Conservation (phyloP, 345 rosid genomes). For the Eucalyptus grandis region DNA sequence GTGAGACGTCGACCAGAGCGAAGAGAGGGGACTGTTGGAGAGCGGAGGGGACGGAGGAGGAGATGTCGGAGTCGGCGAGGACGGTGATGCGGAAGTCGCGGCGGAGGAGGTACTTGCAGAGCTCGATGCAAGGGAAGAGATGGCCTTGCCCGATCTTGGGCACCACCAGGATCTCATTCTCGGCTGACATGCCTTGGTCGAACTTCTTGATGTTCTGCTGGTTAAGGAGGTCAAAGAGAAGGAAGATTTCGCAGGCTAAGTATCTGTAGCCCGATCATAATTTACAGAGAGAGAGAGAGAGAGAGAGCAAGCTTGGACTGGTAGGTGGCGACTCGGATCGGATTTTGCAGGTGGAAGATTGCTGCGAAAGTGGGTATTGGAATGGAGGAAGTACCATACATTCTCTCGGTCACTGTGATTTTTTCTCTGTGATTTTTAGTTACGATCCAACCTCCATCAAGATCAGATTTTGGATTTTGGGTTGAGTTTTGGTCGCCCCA, state of each 20-base stretch:
- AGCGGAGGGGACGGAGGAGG: constrained; percentile 8
- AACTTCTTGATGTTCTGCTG: background rate
- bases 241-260: background rate
- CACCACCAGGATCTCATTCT: constrained; percentile 4
- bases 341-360: background rate
- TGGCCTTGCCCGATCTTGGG: constrained; percentile 19
- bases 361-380: background rate
- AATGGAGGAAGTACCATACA: background rate
- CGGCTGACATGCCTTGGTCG: background rate
- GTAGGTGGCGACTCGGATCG: background rate
- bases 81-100: background rate
- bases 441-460: background rate
- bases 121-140: constrained; percentile 17
- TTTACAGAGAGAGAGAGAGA: accelerated
- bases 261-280: background rate
- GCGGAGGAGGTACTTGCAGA: constrained; percentile 12
- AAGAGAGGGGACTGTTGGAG: constrained; percentile 1
- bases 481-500: background rate
- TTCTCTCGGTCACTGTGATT: background rate
- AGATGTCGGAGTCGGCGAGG: background rate
- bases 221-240: background rate
- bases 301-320: background rate
- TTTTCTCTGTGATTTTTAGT: background rate
- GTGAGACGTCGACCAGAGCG: background rate
- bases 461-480: background rate